Base-by-base conservation (phyloP, 2,329 filamentous ascomycete genomes). In the Ceratocystis alfenasii region DNA sequence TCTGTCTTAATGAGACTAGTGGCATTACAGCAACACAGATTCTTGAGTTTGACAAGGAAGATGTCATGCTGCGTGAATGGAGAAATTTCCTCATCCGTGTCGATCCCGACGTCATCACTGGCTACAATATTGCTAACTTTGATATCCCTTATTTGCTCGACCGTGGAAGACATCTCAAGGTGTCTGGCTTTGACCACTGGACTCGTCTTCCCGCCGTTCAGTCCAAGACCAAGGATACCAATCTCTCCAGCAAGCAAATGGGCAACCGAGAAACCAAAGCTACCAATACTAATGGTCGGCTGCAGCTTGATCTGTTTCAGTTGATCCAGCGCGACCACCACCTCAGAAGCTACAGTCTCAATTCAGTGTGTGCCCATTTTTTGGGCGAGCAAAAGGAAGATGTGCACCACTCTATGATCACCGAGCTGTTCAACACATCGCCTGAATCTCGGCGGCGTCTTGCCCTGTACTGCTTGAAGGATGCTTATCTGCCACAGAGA, bases 331-430 rank as follows among this genome's bases (percentile, higher is more conserved):
- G 95, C 71, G 95, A 99, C 72, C 87, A 99, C 71, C 94, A 99
- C 20, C 80, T 99, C 44, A 84, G 94, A 79, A 97, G 93, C 76
- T 99, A 99, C 74, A 99, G 94, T 0, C 81, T 99, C 33, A 99
- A 99, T 75, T 96, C 94, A 1, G 94, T 99, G 5, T 95, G 87
- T 70, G 89, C 94, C 3, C 89, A 99, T 69, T 99, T 99, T 72
- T 75, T 99, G 28, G 91, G 91, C 60, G 94, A 99, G 74, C 94
- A 99, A 74, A 99, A 99, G 74, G 94, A 99, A 76, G 94, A 99
- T 75, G 94, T 99, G 2, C 94, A 99, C 73, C 87, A 99, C 76
- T 96, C 92, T 2, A 99, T 99, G 91, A 99, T 99, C 72, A 99
- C 95, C 0, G 95, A 97, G 73, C 78, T 99, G 2, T 96, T 92